Evolutionary conservation across 1,284 basidiomycete species (phyloP), one percentile per base, ranked within the genome.

Genomic region (Fomitopsis schrenkii): DNA sequence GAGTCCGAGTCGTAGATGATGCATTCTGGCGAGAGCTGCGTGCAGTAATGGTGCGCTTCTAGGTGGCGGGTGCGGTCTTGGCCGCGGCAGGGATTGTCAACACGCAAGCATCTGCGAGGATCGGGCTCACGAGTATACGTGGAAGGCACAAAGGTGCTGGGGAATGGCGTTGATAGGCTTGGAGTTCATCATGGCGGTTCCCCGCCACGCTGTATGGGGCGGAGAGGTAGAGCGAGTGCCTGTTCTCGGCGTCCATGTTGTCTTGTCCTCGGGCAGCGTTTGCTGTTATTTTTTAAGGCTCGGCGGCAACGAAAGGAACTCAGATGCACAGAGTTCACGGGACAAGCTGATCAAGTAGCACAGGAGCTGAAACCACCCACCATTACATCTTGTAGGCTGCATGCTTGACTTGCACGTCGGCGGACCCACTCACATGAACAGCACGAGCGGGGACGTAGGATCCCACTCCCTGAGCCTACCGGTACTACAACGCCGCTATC

Each of bases 131-230:
- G 74, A 68, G 56, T 77, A 74, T 22, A 70, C 59, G 60, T 79
- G 80, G 59, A 82, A 77, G 5, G 76, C 77, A 63, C 80, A 82
- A 6, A 83, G 71, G 64, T 83, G 81, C 63, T 82, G 79, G 62
- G 82, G 79, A 54, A 81, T 79, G 30, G 72, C 70, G 46, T 79
- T 77, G 50, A 83, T 76, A 9, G 80, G 82, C 42, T 68, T 70
- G 67, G 82, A 79, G 66, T 75, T 79, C 73, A 80, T 81, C 66
- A 79, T 73, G 0, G 73, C 75, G 26, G 70, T 22, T 68, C 3
- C 75, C 77, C 6, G 77, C 74, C 3, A 72, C 70, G 22, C 72
- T 59, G 64, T 71, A 74, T 1, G 71, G 54, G 4, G 65, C 36
- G 10, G 69, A 64, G 54, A 72, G 73, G 55, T 74, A 73, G 9